phyloP scores from a whole-genome alignment of 495 filamentous ascomycete genomes.

The Trichoderma virens region DNA sequence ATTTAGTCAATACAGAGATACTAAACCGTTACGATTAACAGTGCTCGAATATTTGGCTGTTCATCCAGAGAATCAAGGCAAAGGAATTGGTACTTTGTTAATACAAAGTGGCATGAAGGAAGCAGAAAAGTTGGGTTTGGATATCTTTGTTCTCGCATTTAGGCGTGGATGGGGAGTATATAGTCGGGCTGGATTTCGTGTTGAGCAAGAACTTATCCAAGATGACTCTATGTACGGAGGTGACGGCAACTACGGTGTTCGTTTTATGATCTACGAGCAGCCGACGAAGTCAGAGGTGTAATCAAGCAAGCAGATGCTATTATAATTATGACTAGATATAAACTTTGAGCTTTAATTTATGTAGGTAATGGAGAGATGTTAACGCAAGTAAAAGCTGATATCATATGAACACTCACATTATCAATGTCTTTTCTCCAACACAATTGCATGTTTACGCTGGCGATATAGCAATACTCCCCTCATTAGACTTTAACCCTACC shows the following conservation, averaged over 20 bases:
- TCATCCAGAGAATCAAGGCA: conserved; percentile 24
- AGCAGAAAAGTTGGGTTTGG: background rate
- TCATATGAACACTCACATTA: too few relatives aligned
- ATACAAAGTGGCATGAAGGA: conserved; percentile 22
- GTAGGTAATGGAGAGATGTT: too few relatives aligned
- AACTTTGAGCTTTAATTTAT: too few relatives aligned
- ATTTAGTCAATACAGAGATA: background rate
- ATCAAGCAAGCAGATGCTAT: background rate
- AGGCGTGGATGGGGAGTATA: conserved; percentile 22
- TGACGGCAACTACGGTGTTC: conserved; percentile 16
- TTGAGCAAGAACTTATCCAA: conserved; percentile 21
- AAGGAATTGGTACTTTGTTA: conserved; percentile 22
- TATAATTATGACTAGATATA: too few relatives aligned
- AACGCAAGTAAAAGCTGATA: too few relatives aligned
- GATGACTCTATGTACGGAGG: conserved; percentile 26
- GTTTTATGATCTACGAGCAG: conserved; percentile 17
- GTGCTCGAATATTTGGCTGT: conserved; percentile 28
- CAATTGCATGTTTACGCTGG: too few relatives aligned
- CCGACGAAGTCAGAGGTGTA: background rate
- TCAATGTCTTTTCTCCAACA: too few relatives aligned
- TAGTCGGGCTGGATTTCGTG: conserved; percentile 21
- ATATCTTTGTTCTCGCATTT: conserved; percentile 23
- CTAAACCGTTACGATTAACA: background rate
- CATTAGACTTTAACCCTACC: too few relatives aligned
- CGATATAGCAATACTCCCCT: too few relatives aligned